phyloP scores from a whole-genome alignment of 2,329 filamentous ascomycete species.

The Pseudogymnoascus sp. region DNA sequence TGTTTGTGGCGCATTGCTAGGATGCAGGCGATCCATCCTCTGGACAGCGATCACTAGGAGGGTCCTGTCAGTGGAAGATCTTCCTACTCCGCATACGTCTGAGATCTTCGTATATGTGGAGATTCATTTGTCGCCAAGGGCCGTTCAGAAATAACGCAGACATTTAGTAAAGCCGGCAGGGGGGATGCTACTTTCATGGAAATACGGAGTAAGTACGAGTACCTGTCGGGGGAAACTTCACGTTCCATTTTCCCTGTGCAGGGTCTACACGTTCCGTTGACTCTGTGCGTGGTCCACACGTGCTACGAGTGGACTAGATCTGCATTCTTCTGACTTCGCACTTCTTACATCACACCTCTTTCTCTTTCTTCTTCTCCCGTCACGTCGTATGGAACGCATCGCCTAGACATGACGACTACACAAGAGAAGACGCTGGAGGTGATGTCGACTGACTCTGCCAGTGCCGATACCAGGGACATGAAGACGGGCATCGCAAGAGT shows the following conservation, averaged over 20 bases:
- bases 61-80: background rate
- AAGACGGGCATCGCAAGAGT: background rate
- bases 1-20: background rate
- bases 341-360: background rate
- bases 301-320: conserved; percentile 5
- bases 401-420: background rate
- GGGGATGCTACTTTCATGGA: background rate
- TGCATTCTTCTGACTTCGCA: background rate
- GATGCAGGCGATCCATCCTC: background rate
- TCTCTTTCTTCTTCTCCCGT: background rate
- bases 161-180: background rate
- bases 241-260: background rate
- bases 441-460: conserved; percentile 3
- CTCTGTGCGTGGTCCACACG: background rate
- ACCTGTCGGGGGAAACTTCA: background rate
- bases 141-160: background rate
- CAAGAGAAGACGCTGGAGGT: background rate
- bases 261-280: conserved; percentile 1
- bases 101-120: background rate
- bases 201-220: conserved; percentile 6
- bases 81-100: background rate
- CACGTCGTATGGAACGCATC: background rate
- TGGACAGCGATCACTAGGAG: background rate
- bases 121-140: background rate
- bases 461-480: background rate